Evolutionary conservation across 139 green algal genomes (phyloP), one percentile per base, ranked within the genome.

Genomic region (Zygnema circumcarinatum): DNA sequence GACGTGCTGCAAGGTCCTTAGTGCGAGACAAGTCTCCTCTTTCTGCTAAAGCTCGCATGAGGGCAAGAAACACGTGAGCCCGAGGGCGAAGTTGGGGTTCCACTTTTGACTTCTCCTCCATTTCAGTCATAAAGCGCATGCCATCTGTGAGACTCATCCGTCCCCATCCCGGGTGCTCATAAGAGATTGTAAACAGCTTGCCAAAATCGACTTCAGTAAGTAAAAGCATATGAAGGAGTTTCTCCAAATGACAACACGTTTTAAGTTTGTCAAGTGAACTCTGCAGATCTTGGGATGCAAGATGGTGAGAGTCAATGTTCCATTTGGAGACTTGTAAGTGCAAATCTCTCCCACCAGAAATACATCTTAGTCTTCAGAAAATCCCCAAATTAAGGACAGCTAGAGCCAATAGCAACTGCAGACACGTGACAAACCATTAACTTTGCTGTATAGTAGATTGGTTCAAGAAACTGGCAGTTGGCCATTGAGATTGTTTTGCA

Each of bases 21-120:
- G 75, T 84, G 76, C 31, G 2, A 2, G 21, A 2, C 31, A 87
- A 39, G 33, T 87, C 84, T 53, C 84, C 84, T 1, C 72, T 35
- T 21, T 67, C 75, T 32, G 84, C 84, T 16, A 89, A 32, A 16
- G n/a, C 38, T 40, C 84, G 33, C 84, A 89, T 87, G 47, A 89
- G 31, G 1, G 84, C 74, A 21, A 89, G 40, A 16, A 89, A 89
- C 11, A 89, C 84, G 35, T 89, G 84, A 35, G 47, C 84, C 25
- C 84, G 73, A 20, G 84, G 84, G 22, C 76, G 11, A 22, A 89
- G 29, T 1, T 32, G 1, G 0, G 79, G 74, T 16, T 89, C 84
- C 3, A 33, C 56, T 32, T 25, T 1, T 1, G 79, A 54, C 41
- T 33, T 21, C 75, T 79, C 84, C 38, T 89, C 84, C 38, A 89